Base-by-base conservation (phyloP, 192 early-diverging fungal species). In the Radiomyces spectabilis region DNA sequence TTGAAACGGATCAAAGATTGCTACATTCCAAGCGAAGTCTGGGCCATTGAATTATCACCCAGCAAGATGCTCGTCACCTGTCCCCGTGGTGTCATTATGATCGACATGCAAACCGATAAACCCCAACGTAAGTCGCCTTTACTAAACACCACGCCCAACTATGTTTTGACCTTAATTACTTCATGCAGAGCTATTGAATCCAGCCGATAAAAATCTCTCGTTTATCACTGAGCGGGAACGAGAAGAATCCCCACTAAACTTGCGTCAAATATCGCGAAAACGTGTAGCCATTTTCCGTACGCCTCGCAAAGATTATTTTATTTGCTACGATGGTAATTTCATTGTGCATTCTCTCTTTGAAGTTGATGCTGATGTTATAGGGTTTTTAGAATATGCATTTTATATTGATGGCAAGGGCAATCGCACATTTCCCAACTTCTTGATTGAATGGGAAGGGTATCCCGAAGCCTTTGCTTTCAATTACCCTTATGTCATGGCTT, bases 11-110 rank as follows among this genome's bases (percentile, higher is more conserved):
- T 80, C 68, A 75, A 87, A 78, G 86, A 96, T 62, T 88, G 91
- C 58, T 98, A 95, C 59, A 88, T 94, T 59, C 93, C 93, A 5
- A 75, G 86, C 34, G 93, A 96, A 77, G 80, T 86, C 15, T 85
- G 76, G 45, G 88, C 88, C 13, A 72, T 98, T 43, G 84, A 94
- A 59, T 89, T 89, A 42, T 68, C 93, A 49, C 79, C 79, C 8
- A 86, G 83, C 16, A 87, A 85, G 21, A 71, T 98, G 18, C 87
- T 85, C 58, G 83, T 98, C 3, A 92, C 91, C 12, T 91, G 88
- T 64, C 74, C 75, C 29, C 86, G 89, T 52, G 95, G 95, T 2
- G 91, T 96, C 60, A 91, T 95, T 59, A 76, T 96, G 35, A 85
- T 98, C 6, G 87, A 96, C 63, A 67, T 95, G 57, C 79, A 85